These are phyloP conservation scores for Symbiodinium natans DNA, from an alignment of 73 alveolate species.

Conservation along the genomic window DNA sequence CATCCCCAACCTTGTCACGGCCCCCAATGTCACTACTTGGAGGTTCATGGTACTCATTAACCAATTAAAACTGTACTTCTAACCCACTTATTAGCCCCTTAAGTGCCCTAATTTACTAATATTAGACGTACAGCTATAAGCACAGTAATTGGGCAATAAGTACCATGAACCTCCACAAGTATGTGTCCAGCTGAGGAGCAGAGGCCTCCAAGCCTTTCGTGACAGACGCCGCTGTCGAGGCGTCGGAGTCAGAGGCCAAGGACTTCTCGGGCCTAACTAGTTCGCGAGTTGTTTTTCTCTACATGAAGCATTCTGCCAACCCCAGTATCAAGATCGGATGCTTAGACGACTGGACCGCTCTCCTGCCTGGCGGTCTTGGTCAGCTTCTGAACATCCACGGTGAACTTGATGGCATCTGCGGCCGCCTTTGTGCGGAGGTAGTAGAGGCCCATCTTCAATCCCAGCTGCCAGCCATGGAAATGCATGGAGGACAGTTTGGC, in stretches of 20 bases:
- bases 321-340: no score
- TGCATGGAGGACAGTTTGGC: constrained; percentile 94
- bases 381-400: constrained; percentile 95
- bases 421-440: constrained; percentile 98
- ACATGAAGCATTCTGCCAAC: no score
- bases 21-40: no score
- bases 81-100: no score
- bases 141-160: no score
- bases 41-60: no score
- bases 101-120: no score
- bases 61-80: no score
- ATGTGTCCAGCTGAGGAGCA: neutral
- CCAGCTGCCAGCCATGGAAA: constrained; percentile 94
- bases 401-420: constrained; percentile 98
- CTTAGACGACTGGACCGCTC: no score
- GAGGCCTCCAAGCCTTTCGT: neutral
- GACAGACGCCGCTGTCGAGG: neutral
- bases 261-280: neutral
- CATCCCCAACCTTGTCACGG: neutral
- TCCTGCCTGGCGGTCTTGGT: constrained; percentile 1
- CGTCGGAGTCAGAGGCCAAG: neutral
- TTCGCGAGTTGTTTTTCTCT: no score
- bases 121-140: no score
- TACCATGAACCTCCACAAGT: no score
- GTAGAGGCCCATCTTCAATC: constrained; percentile 95